Conservation (phyloP, 768 basidiomycete species). For the Mycena vitilis region DNA sequence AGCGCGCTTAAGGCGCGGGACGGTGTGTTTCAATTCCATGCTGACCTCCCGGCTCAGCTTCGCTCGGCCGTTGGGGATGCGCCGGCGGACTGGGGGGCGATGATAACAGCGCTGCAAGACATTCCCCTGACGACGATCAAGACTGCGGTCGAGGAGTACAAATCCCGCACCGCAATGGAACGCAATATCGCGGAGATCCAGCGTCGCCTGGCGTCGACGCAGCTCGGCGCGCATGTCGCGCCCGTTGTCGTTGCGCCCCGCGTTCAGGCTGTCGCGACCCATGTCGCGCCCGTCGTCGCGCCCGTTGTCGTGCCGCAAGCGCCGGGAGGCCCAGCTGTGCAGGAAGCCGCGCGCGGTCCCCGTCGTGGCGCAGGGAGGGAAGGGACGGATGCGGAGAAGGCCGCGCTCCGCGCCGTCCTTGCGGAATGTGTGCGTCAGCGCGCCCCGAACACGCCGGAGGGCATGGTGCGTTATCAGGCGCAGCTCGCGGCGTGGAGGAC, state of each 20-base stretch:
- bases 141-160: not conserved
- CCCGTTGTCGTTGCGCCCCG: not conserved
- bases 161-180: fast-evolving
- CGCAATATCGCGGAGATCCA: not conserved
- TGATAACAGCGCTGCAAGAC: not conserved
- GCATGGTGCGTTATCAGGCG: not conserved
- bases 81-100: not conserved
- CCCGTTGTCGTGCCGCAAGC: too few relatives aligned
- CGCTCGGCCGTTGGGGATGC: not conserved
- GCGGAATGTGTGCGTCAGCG: not conserved
- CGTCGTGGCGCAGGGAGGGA: not conserved
- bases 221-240: not conserved
- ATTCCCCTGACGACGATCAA: not conserved
- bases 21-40: not conserved
- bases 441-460: not conserved
- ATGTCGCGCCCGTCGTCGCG: too few relatives aligned
- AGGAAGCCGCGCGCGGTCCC: too few relatives aligned
- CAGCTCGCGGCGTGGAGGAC: not conserved
- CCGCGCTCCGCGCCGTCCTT: not conserved
- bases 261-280: too few relatives aligned
- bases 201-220: not conserved
- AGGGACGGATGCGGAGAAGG: not conserved
- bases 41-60: not conserved
- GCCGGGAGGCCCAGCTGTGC: too few relatives aligned
- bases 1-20: not conserved